Percentiles rank a stretch among this genome's conserved stretches.
These are phyloP conservation scores for Solanum appendiculatum DNA, from an alignment of 257 asterid species.

Conservation along the genomic window DNA sequence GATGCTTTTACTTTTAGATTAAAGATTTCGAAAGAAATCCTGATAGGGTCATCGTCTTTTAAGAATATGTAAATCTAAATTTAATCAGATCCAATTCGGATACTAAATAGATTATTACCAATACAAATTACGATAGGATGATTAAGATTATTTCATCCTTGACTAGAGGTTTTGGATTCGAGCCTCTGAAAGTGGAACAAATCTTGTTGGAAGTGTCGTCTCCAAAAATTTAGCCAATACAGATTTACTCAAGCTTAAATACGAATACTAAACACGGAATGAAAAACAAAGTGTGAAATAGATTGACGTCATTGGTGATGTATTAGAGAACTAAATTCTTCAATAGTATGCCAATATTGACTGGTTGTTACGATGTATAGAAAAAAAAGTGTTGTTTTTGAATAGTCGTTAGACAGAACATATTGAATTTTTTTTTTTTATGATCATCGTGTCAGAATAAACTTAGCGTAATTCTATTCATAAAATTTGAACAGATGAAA, in stretches of 20 bases:
- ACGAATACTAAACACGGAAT: too few relatives aligned
- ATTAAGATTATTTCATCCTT: too few relatives aligned
- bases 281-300: background rate
- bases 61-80: too few relatives aligned
- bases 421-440: background rate
- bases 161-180: rapidly evolving
- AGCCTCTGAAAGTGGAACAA: too few relatives aligned
- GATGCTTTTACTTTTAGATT: too few relatives aligned
- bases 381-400: background rate
- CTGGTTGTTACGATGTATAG: background rate
- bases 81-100: too few relatives aligned
- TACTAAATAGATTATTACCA: too few relatives aligned
- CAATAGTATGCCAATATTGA: background rate
- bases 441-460: background rate
- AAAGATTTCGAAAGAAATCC: too few relatives aligned
- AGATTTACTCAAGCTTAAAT: too few relatives aligned
- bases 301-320: background rate
- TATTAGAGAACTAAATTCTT: background rate
- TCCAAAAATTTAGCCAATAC: rapidly evolving
- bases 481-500: background rate
- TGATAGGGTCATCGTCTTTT: too few relatives aligned
- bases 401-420: background rate
- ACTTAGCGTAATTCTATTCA: background rate
- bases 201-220: background rate
- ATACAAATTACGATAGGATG: background rate